These are phyloP conservation scores for Malania oleifera DNA, from an alignment of 164 flowering plant genomes.

Conservation along the genomic window DNA sequence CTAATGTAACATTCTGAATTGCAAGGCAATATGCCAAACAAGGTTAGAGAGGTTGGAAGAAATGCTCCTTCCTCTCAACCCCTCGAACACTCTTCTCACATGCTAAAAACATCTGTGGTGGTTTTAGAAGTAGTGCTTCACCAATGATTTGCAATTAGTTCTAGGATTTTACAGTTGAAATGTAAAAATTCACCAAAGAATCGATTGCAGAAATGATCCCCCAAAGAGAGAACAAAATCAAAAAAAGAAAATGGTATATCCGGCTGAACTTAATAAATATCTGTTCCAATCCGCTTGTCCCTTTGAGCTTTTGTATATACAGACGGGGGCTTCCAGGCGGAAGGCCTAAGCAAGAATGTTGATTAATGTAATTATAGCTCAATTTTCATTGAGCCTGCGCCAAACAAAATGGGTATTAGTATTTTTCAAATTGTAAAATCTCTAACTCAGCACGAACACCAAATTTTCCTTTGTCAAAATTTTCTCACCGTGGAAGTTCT, in stretches of 20 bases:
- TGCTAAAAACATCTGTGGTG: no score
- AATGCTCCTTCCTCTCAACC: no score
- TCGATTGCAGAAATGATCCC: slow-evolving; percentile 25
- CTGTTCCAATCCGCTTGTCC: slow-evolving; percentile 11
- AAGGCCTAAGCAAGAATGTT: slow-evolving; percentile 19
- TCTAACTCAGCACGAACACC: slow-evolving; percentile 32
- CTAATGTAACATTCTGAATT: no score
- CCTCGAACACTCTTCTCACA: no score
- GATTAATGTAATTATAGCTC: slow-evolving; percentile 36
- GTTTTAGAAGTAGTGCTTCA: no score
- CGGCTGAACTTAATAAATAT: slow-evolving; percentile 4
- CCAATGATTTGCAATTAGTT: slow-evolving; percentile 39
- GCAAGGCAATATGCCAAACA: no score
- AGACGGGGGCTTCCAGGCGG: slow-evolving; percentile 30
- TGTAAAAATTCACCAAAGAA: slow-evolving; percentile 36
- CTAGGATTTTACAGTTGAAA: slow-evolving; percentile 32
- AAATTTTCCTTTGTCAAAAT: not conserved
- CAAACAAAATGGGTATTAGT: not conserved
- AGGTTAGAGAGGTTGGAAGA: slow-evolving; percentile 69
- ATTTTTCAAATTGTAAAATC: not conserved
- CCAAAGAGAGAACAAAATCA: slow-evolving; percentile 10
- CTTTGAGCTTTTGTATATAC: slow-evolving; percentile 56
- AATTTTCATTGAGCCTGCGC: slow-evolving; percentile 64
- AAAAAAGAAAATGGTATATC: slow-evolving; percentile 7
- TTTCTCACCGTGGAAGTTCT: slow-evolving; percentile 10